Base-by-base conservation (phyloP, 148 eudicot species). In the Amaranthus hypochondriacus region DNA sequence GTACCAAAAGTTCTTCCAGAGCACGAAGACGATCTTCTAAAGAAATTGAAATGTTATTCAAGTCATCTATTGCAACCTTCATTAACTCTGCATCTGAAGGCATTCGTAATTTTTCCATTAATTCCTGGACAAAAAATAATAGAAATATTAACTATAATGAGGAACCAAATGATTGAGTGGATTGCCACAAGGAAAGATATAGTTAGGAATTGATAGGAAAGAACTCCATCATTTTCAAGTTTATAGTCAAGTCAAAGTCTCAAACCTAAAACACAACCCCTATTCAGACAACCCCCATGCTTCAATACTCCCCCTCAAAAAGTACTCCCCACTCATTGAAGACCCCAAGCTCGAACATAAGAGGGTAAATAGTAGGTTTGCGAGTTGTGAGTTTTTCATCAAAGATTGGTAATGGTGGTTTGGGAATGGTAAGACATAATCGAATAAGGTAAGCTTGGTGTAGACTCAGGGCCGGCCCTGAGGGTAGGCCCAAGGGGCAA, bases 31-130 rank as follows among this genome's bases (percentile, higher is more conserved):
- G 97, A 71, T 89, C 92, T 78, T 86, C 91, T 83, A 88, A 72
- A 69, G 88, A 57, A 66, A 91, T 58, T 48, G 98, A 88, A 46
- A 84, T 84, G 84, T 94, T 91, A 76, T 86, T 94, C 83, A 94
- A 83, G 70, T 94, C 97, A 80, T 84, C 79, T 54, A 94, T 86
- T 60, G 98, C 97, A 77, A 81, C 82, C 81, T 82, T 83, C 97
- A 94, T 94, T 85, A 94, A 73, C 78, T 94, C 75, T 67, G 98
- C 91, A 77, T 94, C 98, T 63, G 97, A 91, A 18, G 98, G 97
- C 85, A 81, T 83, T 84, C 87, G 88, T 68, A 94, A 74, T 79
- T 83, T 84, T 74, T 88, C 98, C 89, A 91, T 81, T 73, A 94
- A 78, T 73, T 94, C 98, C 98, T 94, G 85, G 14, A 73, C 53